phyloP scores from a whole-genome alignment of 2,329 filamentous ascomycete species.

The Aphanocladium album region DNA sequence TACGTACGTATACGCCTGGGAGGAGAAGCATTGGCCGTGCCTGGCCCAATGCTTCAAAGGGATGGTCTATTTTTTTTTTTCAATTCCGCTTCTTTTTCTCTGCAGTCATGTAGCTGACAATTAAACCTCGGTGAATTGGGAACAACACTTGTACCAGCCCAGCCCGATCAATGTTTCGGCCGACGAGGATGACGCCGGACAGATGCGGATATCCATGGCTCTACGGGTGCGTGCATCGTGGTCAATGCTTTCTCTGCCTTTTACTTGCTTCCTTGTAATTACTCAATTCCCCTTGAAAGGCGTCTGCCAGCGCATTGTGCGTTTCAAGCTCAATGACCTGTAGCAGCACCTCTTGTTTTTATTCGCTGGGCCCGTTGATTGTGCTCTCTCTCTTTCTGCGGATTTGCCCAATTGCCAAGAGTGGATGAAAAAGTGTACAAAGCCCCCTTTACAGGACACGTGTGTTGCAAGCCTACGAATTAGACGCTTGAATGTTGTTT shows the following conservation, averaged over 20 bases:
- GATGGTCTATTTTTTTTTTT: background rate
- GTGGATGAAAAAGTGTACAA: no score
- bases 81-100: background rate
- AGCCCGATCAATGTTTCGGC: slow-evolving; percentile 1
- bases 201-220: slow-evolving; percentile 12
- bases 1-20: no score
- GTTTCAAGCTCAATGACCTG: background rate
- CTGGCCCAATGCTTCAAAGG: background rate
- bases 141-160: background rate
- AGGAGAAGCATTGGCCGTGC: background rate
- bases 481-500: no score
- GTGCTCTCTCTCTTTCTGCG: no score
- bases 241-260: background rate
- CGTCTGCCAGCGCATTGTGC: background rate
- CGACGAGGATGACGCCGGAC: background rate
- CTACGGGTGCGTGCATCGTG: background rate
- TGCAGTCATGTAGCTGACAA: background rate
- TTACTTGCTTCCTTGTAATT: background rate
- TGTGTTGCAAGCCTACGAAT: no score
- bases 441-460: no score
- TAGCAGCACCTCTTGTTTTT: no score
- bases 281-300: background rate
- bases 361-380: no score
- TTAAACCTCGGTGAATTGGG: no score
- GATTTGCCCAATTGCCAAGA: no score